Conservation (phyloP, 176 grass and related monocot genomes). For the Avena atlantica region DNA sequence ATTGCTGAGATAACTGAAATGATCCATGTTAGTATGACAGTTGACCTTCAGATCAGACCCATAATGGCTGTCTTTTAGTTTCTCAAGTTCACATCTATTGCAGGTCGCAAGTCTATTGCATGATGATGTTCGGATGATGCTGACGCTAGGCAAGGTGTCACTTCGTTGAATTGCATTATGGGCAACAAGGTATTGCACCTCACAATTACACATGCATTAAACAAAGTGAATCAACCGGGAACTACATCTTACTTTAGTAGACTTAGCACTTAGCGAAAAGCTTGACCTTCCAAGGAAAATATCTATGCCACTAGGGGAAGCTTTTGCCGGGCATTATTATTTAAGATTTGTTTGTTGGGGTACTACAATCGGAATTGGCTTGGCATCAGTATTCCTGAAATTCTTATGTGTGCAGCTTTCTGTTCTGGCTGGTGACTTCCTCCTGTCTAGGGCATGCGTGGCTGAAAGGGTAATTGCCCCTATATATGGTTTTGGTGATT, state of each 20-base stretch:
- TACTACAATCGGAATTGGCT: constrained; percentile 5
- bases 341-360: background rate
- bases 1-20: constrained; percentile 98
- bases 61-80: constrained; percentile 1
- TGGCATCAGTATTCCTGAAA: constrained; percentile 14
- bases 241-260: constrained; percentile 18
- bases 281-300: background rate
- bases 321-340: background rate
- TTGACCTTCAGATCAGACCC: constrained; percentile 28
- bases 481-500: too few species aligned
- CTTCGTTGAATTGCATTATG: constrained; percentile 92
- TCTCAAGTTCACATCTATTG: constrained; percentile 32
- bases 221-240: background rate
- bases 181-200: constrained; percentile 80
- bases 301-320: background rate
- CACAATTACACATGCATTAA: background rate
- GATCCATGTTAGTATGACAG: constrained; percentile 80
- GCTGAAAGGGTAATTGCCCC: too few species aligned
- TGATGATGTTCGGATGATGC: constrained; percentile 96
- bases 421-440: constrained; percentile 93
- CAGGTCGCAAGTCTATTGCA: constrained; percentile 98
- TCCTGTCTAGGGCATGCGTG: constrained; percentile 37
- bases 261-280: background rate
- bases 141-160: constrained; percentile 89
- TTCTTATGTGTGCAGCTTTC: constrained; percentile 72